A percentile compares a stretch with the other conserved stretches of the same genome.
Conservation (phyloP, 257 asterid genomes). For the Lithospermum erythrorhizon region DNA sequence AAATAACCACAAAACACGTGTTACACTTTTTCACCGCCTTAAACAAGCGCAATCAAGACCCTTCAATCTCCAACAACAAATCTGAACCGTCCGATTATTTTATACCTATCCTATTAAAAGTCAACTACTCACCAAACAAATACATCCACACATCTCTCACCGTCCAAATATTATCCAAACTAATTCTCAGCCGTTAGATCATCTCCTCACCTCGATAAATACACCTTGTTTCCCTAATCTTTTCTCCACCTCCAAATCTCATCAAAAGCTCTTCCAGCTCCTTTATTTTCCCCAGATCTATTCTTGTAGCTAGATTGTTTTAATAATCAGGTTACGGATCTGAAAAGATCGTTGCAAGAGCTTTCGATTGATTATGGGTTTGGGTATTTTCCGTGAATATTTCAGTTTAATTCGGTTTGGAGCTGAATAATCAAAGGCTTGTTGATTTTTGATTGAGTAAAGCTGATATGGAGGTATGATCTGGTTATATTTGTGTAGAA, state of each 20-base stretch:
- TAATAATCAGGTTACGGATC: background rate
- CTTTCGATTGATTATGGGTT: constrained; percentile 21
- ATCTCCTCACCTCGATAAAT: constrained; percentile 19
- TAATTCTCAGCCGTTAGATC: constrained; percentile 35
- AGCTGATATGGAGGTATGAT: no score
- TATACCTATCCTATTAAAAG: background rate
- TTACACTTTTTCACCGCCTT: no score
- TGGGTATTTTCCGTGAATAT: background rate
- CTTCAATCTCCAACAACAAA: no score
- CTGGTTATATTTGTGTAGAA: no score
- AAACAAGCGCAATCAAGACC: no score
- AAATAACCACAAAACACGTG: no score
- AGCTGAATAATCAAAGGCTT: no score
- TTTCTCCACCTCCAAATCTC: background rate
- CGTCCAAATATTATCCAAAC: constrained; percentile 14
- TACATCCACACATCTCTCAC: constrained; percentile 17
- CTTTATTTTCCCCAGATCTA: background rate
- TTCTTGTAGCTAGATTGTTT: background rate
- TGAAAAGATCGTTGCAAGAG: constrained; percentile 23
- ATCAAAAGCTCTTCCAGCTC: background rate
- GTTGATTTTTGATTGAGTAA: no score
- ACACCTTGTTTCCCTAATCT: background rate
- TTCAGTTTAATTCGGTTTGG: background rate
- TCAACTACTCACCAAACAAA: constrained; percentile 15
- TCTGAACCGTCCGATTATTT: no score